Base-by-base conservation (phyloP, 768 basidiomycete genomes). In the Boletus patriciae region DNA sequence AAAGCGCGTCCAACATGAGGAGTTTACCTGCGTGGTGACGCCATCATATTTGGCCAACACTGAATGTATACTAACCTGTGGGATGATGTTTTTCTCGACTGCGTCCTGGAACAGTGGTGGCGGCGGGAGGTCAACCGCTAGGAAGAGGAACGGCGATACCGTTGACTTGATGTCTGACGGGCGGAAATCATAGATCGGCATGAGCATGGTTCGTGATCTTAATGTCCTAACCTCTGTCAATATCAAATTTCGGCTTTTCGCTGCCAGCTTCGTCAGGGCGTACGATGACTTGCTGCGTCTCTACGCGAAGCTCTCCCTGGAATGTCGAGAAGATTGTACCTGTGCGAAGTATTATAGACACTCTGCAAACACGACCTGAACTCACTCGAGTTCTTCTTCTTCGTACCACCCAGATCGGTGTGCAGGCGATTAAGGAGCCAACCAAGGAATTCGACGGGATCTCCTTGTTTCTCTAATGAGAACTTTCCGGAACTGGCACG, bases 61-160 rank as follows among this genome's bases (percentile, higher is more conserved):
- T 12, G 87, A 86, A 56, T 94, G 85, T 55, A 99, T 86, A 45
- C 88, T 89, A 58, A 97, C 92, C 80, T 99, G 97, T 33, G 97
- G 97, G 61, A 98, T 97, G 70, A 99, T 98, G 71, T 98, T 98
- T 77, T 97, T 97, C 77, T 97, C 94, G 45, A 96, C 83, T 5
- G 90, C 76, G 69, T 98, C 95, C 74, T 98, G 96, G 74, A 98
- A 99, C 38, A 99, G 76, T 16, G 96, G 97, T n/a, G 94, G 94
- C 1, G 97, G 91, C 18, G 97, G 97, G 25, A 98, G 82, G 76
- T 99, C 97, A 29, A 98, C 85, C 2, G 96, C 92, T 40, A 99
- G 83, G 76, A 96, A 97, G 56, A 99, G 79, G 78, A 98, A 99
- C 5, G 97, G 97, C 5, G 95, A 94, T 49, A 82, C 80, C 21